Percentiles rank a stretch among this genome's conserved stretches.
Evolutionary conservation across 2,329 filamentous ascomycete genomes (phyloP).

Genomic region (Cercospora janseana): DNA sequence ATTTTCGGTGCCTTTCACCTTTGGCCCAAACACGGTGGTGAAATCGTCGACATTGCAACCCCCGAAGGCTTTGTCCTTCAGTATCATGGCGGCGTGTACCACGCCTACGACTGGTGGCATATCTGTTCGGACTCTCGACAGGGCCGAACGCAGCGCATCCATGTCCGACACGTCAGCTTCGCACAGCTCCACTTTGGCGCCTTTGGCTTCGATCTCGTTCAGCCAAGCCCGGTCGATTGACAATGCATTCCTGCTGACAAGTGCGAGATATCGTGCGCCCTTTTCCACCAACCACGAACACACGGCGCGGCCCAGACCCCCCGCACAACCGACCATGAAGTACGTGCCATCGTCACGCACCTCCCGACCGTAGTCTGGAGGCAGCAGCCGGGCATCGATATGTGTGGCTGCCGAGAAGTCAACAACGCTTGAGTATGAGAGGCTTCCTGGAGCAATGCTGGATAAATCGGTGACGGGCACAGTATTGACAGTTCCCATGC

Average conservation of each 20-base stretch:
- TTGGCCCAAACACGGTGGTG: constrained; percentile 48
- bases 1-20: constrained; percentile 52
- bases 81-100: constrained; percentile 22
- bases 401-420: constrained; percentile 12
- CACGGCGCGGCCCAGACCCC: constrained; percentile 36
- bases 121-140: constrained; percentile 1
- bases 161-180: constrained; percentile 7
- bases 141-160: background rate
- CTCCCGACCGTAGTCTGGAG: constrained; percentile 8
- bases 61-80: constrained; percentile 47
- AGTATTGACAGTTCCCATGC: constrained; percentile 2
- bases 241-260: constrained; percentile 17
- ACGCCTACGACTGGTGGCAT: constrained; percentile 22
- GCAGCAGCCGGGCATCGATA: constrained; percentile 10
- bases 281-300: constrained; percentile 35
- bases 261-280: constrained; percentile 33
- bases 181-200: constrained; percentile 10
- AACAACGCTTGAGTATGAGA: constrained; percentile 14
- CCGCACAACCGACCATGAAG: constrained; percentile 31
- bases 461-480: constrained; percentile 4
- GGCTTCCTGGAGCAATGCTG: constrained; percentile 6
- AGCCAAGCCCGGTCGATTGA: constrained; percentile 7
- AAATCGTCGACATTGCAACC: constrained; percentile 50
- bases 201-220: constrained; percentile 8
- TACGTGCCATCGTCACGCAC: constrained; percentile 12